phyloP scores from a whole-genome alignment of 352 stramenopile species.

The Thalassiosira sp. region DNA sequence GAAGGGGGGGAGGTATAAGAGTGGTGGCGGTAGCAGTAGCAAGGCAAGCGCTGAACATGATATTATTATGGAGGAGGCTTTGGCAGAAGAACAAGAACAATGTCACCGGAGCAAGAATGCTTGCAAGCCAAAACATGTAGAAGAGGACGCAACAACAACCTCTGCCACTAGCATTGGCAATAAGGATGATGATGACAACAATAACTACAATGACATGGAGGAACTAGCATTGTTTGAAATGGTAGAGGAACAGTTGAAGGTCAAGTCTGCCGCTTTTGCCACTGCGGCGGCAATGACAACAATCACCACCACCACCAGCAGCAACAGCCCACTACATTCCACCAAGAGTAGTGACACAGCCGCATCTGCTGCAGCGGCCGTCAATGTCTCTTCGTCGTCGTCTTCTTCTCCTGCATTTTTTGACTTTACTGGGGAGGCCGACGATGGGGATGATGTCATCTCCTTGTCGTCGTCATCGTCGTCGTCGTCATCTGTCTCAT shows the following conservation, averaged over 20 bases:
- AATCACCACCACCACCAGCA: no score
- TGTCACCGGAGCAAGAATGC: no score
- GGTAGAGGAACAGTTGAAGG: slow-evolving; percentile 15
- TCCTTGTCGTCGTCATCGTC: slow-evolving; percentile 18
- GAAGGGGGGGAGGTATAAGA: neutral
- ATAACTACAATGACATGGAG: neutral
- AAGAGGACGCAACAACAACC: no score
- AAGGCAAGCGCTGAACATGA: no score
- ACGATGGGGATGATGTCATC: slow-evolving; percentile 23
- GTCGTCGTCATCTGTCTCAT: slow-evolving; percentile 16
- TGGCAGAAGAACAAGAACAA: no score
- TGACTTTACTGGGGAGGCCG: neutral
- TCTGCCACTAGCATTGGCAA: no score
- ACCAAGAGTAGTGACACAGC: no score
- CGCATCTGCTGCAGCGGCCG: neutral
- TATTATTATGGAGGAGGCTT: no score
- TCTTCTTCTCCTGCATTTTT: slow-evolving; percentile 6
- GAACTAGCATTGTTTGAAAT: slow-evolving; percentile 31
- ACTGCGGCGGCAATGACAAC: neutral
- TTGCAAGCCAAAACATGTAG: neutral
- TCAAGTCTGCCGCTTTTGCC: neutral
- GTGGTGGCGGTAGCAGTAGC: neutral
- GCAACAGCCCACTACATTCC: no score
- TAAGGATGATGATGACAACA: neutral
- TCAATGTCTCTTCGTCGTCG: slow-evolving; percentile 8